Conservation (phyloP, 495 filamentous ascomycete genomes). For the Penicillium subrubescens region DNA sequence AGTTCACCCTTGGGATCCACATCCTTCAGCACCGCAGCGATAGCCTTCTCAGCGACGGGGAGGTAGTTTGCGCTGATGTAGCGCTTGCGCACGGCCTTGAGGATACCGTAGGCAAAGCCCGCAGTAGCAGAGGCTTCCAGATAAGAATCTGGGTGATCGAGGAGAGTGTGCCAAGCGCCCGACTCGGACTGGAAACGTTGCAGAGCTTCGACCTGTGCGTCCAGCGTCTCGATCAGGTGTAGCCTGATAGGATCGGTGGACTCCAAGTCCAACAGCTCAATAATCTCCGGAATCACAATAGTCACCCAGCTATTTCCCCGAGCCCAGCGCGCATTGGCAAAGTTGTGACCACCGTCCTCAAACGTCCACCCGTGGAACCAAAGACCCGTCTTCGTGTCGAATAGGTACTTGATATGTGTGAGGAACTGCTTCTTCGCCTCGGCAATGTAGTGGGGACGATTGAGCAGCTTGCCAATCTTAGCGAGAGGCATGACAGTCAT, state of each 20-base stretch:
- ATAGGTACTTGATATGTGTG: slow-evolving; percentile 70
- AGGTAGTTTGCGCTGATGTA: slow-evolving; percentile 58
- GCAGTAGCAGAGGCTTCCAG: slow-evolving; percentile 72
- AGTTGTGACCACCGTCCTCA: slow-evolving; percentile 66
- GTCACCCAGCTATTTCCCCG: slow-evolving; percentile 70
- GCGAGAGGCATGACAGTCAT: slow-evolving; percentile 78
- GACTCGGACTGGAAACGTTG: slow-evolving; percentile 52
- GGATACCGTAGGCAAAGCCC: slow-evolving; percentile 73
- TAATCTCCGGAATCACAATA: slow-evolving; percentile 72
- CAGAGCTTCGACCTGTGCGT: slow-evolving; percentile 64
- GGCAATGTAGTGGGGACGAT: slow-evolving; percentile 64
- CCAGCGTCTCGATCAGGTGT: slow-evolving; percentile 61
- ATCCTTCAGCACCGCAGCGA: slow-evolving; percentile 59
- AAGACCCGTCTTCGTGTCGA: slow-evolving; percentile 65
- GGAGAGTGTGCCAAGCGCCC: slow-evolving; percentile 69
- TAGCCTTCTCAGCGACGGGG: slow-evolving; percentile 58
- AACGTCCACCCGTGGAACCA: slow-evolving; percentile 80
- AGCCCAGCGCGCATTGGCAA: slow-evolving; percentile 69
- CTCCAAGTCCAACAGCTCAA: slow-evolving; percentile 64
- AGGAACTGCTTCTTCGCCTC: slow-evolving; percentile 76
- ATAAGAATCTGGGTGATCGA: slow-evolving; percentile 66
- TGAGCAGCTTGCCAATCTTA: slow-evolving; percentile 69
- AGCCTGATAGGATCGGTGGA: slow-evolving; percentile 58
- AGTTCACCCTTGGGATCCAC: slow-evolving; percentile 65
- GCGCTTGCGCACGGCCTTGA: slow-evolving; percentile 68